phyloP scores from a whole-genome alignment of 805 yeast species.

The Pichia ethanolica region DNA sequence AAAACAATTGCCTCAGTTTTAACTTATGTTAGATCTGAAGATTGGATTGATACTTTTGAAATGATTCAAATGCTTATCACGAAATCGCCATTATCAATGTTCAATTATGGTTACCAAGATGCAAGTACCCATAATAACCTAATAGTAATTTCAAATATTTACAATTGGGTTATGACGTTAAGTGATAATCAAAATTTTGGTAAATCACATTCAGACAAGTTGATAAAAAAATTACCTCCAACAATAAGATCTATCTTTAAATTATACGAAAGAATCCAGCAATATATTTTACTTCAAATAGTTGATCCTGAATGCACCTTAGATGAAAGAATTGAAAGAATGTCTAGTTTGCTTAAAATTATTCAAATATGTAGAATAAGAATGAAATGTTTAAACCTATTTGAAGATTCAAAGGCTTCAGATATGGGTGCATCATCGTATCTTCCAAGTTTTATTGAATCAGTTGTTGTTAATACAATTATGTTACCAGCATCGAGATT shows the following conservation, averaged over 20 bases:
- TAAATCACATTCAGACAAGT: background rate
- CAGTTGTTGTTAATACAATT: slow-evolving; percentile 66
- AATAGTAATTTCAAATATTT: slow-evolving; percentile 59
- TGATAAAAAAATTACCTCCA: slow-evolving; percentile 51
- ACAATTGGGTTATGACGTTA: slow-evolving; percentile 59
- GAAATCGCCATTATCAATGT: slow-evolving; percentile 48
- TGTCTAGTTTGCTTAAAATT: slow-evolving; percentile 61
- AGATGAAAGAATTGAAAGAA: slow-evolving; percentile 56
- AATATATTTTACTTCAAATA: slow-evolving; percentile 57
- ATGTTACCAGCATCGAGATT: slow-evolving; percentile 74
- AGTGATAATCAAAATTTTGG: slow-evolving; percentile 28
- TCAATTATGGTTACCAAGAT: slow-evolving; percentile 42
- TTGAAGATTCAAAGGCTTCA: slow-evolving; percentile 16
- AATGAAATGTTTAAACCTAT: slow-evolving; percentile 51
- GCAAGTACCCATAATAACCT: slow-evolving; percentile 41
- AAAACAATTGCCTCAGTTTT: slow-evolving; percentile 50
- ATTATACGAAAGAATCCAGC: slow-evolving; percentile 59
- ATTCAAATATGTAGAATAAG: slow-evolving; percentile 58
- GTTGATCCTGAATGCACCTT: slow-evolving; percentile 51
- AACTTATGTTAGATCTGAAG: slow-evolving; percentile 49
- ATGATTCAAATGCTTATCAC: slow-evolving; percentile 62
- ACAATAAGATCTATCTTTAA: slow-evolving; percentile 59
- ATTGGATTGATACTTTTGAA: slow-evolving; percentile 76
- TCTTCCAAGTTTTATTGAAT: slow-evolving; percentile 80
- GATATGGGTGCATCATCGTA: slow-evolving; percentile 32